Evolutionary conservation across 495 filamentous ascomycete genomes (phyloP).

Genomic region (Cryomyces minteri): DNA sequence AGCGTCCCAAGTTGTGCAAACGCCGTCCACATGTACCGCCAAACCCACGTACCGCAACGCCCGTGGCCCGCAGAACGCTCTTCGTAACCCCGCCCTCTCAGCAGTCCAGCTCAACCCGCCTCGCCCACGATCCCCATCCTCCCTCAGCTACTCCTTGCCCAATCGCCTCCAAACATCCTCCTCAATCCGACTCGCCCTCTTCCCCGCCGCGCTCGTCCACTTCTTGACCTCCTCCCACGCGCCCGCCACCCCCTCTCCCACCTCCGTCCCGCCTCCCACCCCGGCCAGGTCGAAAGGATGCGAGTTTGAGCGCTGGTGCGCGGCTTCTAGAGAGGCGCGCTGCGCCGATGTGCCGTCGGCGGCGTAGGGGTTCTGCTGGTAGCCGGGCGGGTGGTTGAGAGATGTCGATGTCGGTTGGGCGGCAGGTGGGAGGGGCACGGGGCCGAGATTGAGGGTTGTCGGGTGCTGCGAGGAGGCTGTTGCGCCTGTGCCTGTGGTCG

Average conservation of each 20-base stretch:
- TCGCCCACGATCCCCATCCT: neutral
- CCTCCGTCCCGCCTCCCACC: conserved; percentile 5
- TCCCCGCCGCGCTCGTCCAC: conserved; percentile 37
- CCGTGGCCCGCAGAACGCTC: too few relatives aligned
- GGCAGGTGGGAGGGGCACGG: conserved; percentile 2
- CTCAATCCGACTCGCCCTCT: conserved; percentile 42
- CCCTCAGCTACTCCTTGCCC: conserved; percentile 1
- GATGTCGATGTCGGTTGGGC: conserved; percentile 15
- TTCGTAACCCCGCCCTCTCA: neutral
- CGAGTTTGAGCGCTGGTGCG: conserved; percentile 7
- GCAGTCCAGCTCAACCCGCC: neutral
- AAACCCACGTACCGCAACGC: too few relatives aligned
- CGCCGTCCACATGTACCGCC: too few relatives aligned
- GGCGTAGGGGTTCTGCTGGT: conserved; percentile 37
- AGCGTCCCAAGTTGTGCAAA: too few relatives aligned
- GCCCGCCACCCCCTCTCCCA: conserved; percentile 9
- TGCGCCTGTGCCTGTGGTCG: neutral
- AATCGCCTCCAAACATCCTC: conserved; percentile 49
- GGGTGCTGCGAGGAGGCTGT: neutral
- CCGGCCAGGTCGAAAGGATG: conserved; percentile 6
- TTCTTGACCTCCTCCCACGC: conserved; percentile 28
- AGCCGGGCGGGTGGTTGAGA: conserved; percentile 30
- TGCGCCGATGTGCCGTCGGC: conserved; percentile 20
- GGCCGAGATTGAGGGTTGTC: conserved; percentile 2
- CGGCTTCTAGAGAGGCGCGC: conserved; percentile 10